Evolutionary conservation across 192 early-diverging fungal genomes (phyloP), one percentile per base, ranked within the genome.

Genomic region (Backusella liffmaniae): DNA sequence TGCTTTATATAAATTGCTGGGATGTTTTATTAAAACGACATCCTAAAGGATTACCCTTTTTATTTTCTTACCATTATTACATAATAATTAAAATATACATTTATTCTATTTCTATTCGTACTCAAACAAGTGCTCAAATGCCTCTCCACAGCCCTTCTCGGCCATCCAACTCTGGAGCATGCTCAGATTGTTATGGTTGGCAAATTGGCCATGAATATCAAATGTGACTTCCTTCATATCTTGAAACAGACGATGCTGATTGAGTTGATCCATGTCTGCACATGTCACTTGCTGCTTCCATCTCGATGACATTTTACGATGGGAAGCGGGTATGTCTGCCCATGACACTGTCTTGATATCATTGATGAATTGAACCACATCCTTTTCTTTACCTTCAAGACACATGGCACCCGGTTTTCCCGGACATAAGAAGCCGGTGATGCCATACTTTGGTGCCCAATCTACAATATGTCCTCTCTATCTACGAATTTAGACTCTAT

Each of bases 281-380:
- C 65, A 72, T 21, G 13, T 49, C 5, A 41, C 13, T 34, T 23
- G 35, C 35, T 78, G 42, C 16, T 73, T 72, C 71, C 72, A 78
- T 59, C 37, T 67, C 5, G 72, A 62, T 18, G 71, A 32, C 59
- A 78, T 78, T 51, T 78, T 78, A 6, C 66, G 59, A 32, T 78
- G 77, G 5, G 39, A 29, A 18, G 77, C 77, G 12, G 77, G 77
- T 15, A 78, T 68, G 53, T 73, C 56, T 12, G 71, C 72, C 77
- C 77, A 78, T 13, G 77, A 78, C 2, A 73, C 35, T 12, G 77
- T 78, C 42, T 78, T 78, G 44, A 78, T 78, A 32, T 78, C 77
- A 34, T 78, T 73, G 16, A 78, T 53, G 34, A 78, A 78, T 4
- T 26, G 29, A 4, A 32, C 16, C 1, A 78, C 77, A 32, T 73